Evolutionary conservation across 1,284 basidiomycete genomes (phyloP).

Genomic region (Cryptococcus jaspeensis): DNA sequence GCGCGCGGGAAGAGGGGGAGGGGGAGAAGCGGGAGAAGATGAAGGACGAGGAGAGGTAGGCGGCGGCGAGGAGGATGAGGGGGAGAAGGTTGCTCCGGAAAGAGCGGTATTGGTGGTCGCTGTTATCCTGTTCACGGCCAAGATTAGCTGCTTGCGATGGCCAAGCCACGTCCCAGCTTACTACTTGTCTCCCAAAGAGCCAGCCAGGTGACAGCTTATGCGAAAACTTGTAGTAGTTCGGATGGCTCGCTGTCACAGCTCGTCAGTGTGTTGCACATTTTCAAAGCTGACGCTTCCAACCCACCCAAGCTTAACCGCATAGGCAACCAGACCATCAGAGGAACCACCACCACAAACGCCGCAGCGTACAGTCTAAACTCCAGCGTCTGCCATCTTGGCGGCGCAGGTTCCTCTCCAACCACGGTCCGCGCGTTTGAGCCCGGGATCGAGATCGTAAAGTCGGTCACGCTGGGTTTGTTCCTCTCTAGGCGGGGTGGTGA

Average conservation of each 20-base stretch:
- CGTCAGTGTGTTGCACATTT: not conserved
- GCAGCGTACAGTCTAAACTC: slow-evolving; percentile 82
- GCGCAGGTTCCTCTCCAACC: slow-evolving; percentile 12
- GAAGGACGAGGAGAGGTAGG: slow-evolving; percentile 50
- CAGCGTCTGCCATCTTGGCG: slow-evolving; percentile 67
- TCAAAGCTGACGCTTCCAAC: slow-evolving; percentile 28
- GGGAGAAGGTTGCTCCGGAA: slow-evolving; percentile 72
- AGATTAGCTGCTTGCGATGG: not conserved
- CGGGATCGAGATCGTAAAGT: slow-evolving; percentile 37
- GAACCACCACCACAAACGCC: slow-evolving; percentile 64
- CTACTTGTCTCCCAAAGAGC: slow-evolving; percentile 54
- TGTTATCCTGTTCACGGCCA: slow-evolving; percentile 66
- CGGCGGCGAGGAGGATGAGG: slow-evolving; percentile 58
- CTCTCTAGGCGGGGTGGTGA: not conserved
- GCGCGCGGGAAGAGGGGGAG: slow-evolving; percentile 48
- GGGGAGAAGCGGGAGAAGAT: slow-evolving; percentile 54
- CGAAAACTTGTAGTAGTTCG: slow-evolving; percentile 68
- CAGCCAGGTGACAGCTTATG: slow-evolving; percentile 61
- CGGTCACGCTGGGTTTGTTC: slow-evolving; percentile 24
- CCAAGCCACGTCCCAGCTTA: slow-evolving; percentile 25
- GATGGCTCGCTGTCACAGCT: slow-evolving; percentile 60
- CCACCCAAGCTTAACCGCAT: slow-evolving; percentile 71
- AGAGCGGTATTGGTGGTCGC: slow-evolving; percentile 77
- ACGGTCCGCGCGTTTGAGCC: slow-evolving; percentile 11
- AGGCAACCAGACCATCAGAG: slow-evolving; percentile 78